phyloP scores from a whole-genome alignment of 768 basidiomycete species.

The Boletus rufocinnamomeus region DNA sequence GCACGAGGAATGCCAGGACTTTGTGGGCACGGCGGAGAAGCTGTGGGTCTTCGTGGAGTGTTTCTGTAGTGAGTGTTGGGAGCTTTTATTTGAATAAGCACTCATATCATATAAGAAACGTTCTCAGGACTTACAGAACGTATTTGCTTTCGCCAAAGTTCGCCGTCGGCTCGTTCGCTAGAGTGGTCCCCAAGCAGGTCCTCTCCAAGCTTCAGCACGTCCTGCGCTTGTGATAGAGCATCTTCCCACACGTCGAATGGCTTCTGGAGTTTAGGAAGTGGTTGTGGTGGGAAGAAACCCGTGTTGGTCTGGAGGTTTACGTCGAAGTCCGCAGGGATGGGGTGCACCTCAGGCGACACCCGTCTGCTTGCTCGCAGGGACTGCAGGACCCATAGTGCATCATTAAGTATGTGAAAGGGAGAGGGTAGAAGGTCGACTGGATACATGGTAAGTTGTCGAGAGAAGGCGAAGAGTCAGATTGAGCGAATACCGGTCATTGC shows the following conservation, averaged over 20 bases:
- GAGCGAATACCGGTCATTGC: constrained; percentile 4
- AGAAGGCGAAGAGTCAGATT: constrained; percentile 1
- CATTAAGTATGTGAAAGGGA: constrained; percentile 51
- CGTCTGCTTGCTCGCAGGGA: constrained; percentile 42
- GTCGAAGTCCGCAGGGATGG: constrained; percentile 52
- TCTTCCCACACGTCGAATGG: constrained; percentile 72
- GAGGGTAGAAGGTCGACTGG: constrained; percentile 49
- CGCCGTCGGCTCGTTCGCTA: constrained; percentile 53
- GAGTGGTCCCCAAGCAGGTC: constrained; percentile 51
- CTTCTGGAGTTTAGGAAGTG: constrained; percentile 55
- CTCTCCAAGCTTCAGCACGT: constrained; percentile 56
- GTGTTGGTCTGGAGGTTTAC: constrained; percentile 49
- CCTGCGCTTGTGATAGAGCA: constrained; percentile 56
- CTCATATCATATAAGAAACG: constrained; percentile 4
- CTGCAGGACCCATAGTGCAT: constrained; percentile 48
- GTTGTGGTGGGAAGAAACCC: constrained; percentile 81
- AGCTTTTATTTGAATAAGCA: constrained; percentile 49
- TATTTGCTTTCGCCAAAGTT: constrained; percentile 67
- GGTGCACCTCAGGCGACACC: constrained; percentile 34
- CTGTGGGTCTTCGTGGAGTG: constrained; percentile 56
- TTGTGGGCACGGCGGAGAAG: constrained; percentile 82
- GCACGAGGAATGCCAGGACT: constrained; percentile 85
- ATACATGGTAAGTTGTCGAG: constrained; percentile 25
- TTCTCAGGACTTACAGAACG: constrained; percentile 51
- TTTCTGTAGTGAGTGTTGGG: constrained; percentile 61